Evolutionary conservation across 352 stramenopile genomes (phyloP).

Genomic region (Thalassiosira livingstoniorum): DNA sequence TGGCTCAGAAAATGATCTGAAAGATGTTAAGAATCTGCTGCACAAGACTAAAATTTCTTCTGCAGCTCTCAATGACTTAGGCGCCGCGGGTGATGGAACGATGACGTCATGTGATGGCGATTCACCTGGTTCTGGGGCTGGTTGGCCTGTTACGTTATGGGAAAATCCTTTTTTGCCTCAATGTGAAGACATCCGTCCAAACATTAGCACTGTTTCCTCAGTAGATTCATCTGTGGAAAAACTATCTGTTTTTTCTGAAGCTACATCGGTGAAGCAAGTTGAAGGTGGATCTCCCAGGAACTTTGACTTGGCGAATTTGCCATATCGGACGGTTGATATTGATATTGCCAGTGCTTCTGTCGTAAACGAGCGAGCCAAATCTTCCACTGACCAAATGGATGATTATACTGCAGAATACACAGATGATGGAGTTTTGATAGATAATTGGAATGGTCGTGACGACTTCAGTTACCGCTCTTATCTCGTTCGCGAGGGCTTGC

Average conservation of each 20-base stretch:
- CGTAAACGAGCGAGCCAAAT: slow-evolving; percentile 9
- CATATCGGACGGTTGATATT: slow-evolving; percentile 78
- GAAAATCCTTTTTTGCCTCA: slow-evolving; percentile 47
- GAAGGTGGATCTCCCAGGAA: slow-evolving; percentile 17
- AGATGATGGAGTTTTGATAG: slow-evolving; percentile 46
- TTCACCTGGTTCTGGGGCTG: slow-evolving; percentile 6
- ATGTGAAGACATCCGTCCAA: not conserved
- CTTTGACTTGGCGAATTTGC: slow-evolving; percentile 61
- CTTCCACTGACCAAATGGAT: slow-evolving; percentile 41
- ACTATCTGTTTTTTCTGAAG: slow-evolving; percentile 15
- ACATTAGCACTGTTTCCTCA: not conserved
- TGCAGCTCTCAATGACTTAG: slow-evolving; percentile 12
- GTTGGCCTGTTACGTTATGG: slow-evolving; percentile 55
- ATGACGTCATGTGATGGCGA: slow-evolving; percentile 25
- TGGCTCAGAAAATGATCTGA: slow-evolving; percentile 10
- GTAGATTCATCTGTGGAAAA: not conserved
- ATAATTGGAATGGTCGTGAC: slow-evolving; percentile 54
- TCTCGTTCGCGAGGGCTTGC: slow-evolving; percentile 23
- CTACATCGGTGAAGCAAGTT: not conserved
- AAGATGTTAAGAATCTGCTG: slow-evolving; percentile 37
- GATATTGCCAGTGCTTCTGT: slow-evolving; percentile 59
- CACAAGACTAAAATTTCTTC: slow-evolving; percentile 48
- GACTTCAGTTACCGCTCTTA: slow-evolving; percentile 42
- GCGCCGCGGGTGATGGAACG: not conserved
- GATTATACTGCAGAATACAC: slow-evolving; percentile 31